These are phyloP conservation scores for Ogataea siamensis DNA, from an alignment of 805 yeast genomes.

Conservation along the genomic window DNA sequence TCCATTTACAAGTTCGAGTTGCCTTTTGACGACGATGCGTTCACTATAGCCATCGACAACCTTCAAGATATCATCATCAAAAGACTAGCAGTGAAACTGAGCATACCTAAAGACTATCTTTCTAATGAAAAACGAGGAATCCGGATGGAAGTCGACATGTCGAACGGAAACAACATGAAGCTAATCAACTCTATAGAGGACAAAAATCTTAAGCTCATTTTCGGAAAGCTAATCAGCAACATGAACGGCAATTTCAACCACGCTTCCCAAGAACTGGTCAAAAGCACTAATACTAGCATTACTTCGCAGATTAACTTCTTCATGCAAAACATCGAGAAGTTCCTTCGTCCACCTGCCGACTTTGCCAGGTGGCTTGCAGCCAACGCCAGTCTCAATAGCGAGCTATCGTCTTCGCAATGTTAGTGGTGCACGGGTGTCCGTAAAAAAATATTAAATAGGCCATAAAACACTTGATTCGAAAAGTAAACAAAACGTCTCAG, in stretches of 20 bases:
- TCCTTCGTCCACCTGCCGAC: slow-evolving; percentile 28
- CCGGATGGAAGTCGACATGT: slow-evolving; percentile 33
- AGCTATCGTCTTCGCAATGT: not conserved
- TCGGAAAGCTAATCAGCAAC: slow-evolving; percentile 33
- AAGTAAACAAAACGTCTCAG: not conserved
- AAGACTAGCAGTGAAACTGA: slow-evolving; percentile 29
- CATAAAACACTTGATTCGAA: not conserved
- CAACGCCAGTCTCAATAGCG: slow-evolving; percentile 17
- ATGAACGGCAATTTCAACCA: slow-evolving; percentile 30
- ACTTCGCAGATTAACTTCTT: slow-evolving; percentile 35
- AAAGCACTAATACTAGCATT: slow-evolving; percentile 6
- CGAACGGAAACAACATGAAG: slow-evolving; percentile 27
- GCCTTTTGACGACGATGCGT: slow-evolving; percentile 27
- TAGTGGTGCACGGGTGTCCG: slow-evolving; percentile 7
- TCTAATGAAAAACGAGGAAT: slow-evolving; percentile 23
- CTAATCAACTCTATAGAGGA: slow-evolving; percentile 31
- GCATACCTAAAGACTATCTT: slow-evolving; percentile 35
- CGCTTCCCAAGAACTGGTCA: slow-evolving; percentile 23
- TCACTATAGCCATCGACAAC: slow-evolving; percentile 33
- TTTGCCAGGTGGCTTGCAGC: slow-evolving; percentile 30
- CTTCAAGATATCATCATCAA: slow-evolving; percentile 27
- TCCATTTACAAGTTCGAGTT: slow-evolving; percentile 30
- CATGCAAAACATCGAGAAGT: slow-evolving; percentile 34
- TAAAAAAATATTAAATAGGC: not conserved
- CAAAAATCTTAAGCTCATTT: slow-evolving; percentile 28